Conservation (phyloP, 1,284 basidiomycete species). For the Trametes polyzona region DNA sequence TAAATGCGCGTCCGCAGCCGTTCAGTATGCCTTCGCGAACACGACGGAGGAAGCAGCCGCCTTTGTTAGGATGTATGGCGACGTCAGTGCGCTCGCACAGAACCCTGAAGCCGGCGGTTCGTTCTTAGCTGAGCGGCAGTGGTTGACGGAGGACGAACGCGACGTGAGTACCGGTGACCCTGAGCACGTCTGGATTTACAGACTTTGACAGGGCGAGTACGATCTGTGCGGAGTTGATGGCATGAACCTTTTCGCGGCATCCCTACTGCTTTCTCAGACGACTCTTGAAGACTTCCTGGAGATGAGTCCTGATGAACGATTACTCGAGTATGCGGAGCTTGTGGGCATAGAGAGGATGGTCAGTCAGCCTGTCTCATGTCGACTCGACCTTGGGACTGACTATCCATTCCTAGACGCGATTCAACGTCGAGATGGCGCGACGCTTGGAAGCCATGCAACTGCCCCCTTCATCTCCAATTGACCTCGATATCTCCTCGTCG, state of each 20-base stretch:
- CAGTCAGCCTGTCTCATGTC: conserved; percentile 28
- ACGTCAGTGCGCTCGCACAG: conserved; percentile 50
- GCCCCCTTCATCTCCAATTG: conserved; percentile 29
- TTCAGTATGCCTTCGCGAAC: conserved; percentile 64
- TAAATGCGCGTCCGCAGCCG: conserved; percentile 43
- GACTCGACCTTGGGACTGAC: neutral
- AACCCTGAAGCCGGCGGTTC: conserved; percentile 46
- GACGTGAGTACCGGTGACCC: conserved; percentile 40
- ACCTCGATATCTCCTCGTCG: conserved; percentile 16
- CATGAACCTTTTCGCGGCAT: conserved; percentile 71
- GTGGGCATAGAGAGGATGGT: conserved; percentile 61
- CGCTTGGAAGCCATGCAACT: conserved; percentile 40
- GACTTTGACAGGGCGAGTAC: conserved; percentile 53
- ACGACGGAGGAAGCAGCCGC: conserved; percentile 58
- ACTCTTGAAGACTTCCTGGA: conserved; percentile 59
- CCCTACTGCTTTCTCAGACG: conserved; percentile 60
- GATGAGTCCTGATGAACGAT: conserved; percentile 49
- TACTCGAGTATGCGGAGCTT: conserved; percentile 48
- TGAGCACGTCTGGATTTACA: neutral
- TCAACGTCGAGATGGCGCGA: conserved; percentile 38
- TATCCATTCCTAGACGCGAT: conserved; percentile 12
- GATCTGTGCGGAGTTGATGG: conserved; percentile 55
- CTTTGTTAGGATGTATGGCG: conserved; percentile 58
- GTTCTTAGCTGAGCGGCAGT: conserved; percentile 62
- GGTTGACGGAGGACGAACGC: conserved; percentile 58